Percentiles rank a stretch among this genome's conserved stretches.
Evolutionary conservation across 768 basidiomycete genomes (phyloP).

Genomic region (Lanmaoa rubissima): DNA sequence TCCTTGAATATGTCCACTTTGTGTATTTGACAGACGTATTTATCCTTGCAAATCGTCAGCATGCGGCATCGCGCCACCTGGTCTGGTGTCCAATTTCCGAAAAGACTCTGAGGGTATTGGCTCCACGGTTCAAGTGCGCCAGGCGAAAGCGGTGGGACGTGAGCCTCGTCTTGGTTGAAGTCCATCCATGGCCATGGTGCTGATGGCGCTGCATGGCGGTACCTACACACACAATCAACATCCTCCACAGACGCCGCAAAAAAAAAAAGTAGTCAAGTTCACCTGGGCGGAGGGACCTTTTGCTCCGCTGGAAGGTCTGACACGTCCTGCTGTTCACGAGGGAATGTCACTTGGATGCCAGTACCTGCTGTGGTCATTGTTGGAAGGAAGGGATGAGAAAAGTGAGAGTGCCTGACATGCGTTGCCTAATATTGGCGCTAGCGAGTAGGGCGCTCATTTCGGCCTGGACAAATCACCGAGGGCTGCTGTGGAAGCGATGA

Average conservation of each 20-base stretch:
- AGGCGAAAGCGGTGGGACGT: constrained; percentile 10
- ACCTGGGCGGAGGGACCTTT: constrained; percentile 29
- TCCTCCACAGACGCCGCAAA: too few relatives aligned
- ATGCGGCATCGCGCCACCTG: constrained; percentile 41
- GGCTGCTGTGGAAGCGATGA: background rate
- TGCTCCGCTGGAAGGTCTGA: constrained; percentile 4
- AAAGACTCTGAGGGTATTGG: constrained; percentile 49
- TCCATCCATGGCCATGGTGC: constrained; percentile 46
- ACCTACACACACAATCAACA: constrained; percentile 26
- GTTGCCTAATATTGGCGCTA: constrained; percentile 6
- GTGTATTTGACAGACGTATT: constrained; percentile 19
- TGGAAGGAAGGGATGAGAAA: background rate
- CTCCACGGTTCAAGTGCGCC: constrained; percentile 23
- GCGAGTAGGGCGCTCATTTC: background rate
- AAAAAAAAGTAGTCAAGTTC: background rate
- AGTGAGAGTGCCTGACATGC: constrained; percentile 1
- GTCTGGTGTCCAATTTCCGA: constrained; percentile 52
- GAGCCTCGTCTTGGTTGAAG: constrained; percentile 24
- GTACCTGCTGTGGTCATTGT: constrained; percentile 14
- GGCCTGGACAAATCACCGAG: background rate
- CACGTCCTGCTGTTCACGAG: constrained; percentile 8
- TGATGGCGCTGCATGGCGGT: constrained; percentile 39
- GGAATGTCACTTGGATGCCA: constrained; percentile 5
- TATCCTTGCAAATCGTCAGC: constrained; percentile 19
- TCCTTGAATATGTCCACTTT: constrained; percentile 18